Evolutionary conservation across 179 eudicot genomes (phyloP).

Genomic region (Silene coronaria): DNA sequence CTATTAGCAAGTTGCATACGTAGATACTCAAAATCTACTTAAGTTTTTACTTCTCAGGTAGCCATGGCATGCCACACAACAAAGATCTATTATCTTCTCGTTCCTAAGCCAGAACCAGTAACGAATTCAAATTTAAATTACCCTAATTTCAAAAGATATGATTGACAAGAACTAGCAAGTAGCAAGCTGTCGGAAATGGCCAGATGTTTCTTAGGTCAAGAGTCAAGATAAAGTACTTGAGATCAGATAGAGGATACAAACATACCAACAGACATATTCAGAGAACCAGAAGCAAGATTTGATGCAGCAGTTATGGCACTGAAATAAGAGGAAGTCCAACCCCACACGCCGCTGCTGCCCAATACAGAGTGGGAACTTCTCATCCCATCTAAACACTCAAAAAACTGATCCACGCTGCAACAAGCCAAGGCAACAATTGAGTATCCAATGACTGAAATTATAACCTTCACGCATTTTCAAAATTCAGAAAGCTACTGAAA

Average conservation of each 20-base stretch:
- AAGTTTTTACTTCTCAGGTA: conserved; percentile 7
- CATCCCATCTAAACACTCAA: conserved; percentile 87
- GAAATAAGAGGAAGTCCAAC: conserved; percentile 85
- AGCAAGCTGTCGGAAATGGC: not conserved
- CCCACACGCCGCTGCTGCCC: conserved; percentile 95
- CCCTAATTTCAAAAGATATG: not conserved
- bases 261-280: conserved; percentile 62
- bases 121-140: not conserved
- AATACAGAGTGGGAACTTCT: conserved; percentile 70
- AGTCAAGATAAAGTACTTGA: conserved; percentile 7
- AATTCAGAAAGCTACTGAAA: conserved; percentile 1
- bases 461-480: not conserved
- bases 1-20: not conserved
- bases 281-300: conserved; percentile 88
- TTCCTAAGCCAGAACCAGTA: not conserved
- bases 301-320: conserved; percentile 90
- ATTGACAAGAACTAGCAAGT: conserved; percentile 7
- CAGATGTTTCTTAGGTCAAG: conserved; percentile 4
- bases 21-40: not conserved
- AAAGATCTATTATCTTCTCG: not conserved
- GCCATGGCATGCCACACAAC: not conserved
- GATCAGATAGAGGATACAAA: conserved; percentile 13
- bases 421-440: conserved; percentile 12
- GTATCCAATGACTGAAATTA: not conserved
- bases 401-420: conserved; percentile 88